Conservation (phyloP, 2,329 filamentous ascomycete genomes). For the Claviceps fusiformis region DNA sequence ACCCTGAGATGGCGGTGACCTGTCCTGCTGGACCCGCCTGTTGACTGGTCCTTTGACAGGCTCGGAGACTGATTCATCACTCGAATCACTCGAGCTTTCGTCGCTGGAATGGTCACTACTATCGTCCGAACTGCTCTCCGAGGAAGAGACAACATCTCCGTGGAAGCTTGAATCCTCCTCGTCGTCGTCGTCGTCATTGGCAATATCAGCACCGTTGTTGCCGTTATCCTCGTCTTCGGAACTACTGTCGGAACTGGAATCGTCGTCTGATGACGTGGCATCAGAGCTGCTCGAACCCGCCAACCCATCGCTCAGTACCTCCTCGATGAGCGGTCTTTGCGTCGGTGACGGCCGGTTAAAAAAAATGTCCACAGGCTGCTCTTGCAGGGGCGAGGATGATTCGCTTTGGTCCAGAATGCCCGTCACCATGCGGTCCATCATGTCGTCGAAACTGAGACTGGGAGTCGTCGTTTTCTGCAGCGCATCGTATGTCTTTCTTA, state of each 20-base stretch:
- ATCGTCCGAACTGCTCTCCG: constrained; percentile 3
- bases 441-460: constrained; percentile 19
- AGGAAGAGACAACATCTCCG: neutral
- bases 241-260: neutral
- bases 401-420: constrained; percentile 5
- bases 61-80: constrained; percentile 6
- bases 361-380: neutral
- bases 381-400: neutral
- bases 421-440: constrained; percentile 16
- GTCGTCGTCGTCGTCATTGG: neutral
- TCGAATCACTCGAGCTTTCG: constrained; percentile 10
- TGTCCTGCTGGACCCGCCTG: neutral
- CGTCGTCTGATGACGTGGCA: constrained; percentile 4
- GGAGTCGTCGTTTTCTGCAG: constrained; percentile 20
- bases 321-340: constrained; percentile 16
- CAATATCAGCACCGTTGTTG: neutral
- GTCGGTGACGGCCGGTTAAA: constrained; percentile 2
- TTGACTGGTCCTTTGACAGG: constrained; percentile 7
- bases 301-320: constrained; percentile 4
- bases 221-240: neutral
- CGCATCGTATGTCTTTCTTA: constrained; percentile 23
- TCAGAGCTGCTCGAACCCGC: constrained; percentile 6
- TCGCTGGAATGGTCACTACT: constrained; percentile 9
- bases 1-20: constrained; percentile 19
- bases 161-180: neutral